These are phyloP conservation scores for Rossbeevera mucosa DNA, from an alignment of 768 basidiomycete species.

Conservation along the genomic window DNA sequence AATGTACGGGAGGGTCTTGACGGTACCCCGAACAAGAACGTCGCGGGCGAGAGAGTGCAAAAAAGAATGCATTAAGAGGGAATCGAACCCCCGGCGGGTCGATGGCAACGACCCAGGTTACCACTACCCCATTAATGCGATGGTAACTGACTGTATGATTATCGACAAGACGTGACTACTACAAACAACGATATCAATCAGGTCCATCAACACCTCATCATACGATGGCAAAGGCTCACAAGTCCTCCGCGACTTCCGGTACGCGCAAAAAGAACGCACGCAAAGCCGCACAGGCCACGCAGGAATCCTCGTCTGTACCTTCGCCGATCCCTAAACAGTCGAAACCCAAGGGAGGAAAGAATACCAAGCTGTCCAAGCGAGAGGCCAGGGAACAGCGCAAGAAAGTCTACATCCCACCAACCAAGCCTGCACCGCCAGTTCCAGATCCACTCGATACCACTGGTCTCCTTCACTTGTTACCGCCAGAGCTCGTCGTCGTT, in stretches of 20 bases:
- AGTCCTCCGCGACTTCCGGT: constrained; percentile 77
- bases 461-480: constrained; percentile 68
- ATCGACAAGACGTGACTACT: neutral
- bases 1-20: constrained; percentile 86
- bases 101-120: constrained; percentile 68
- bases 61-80: constrained; percentile 65
- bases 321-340: constrained; percentile 37
- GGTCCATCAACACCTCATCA: neutral
- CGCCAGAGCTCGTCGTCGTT: constrained; percentile 78
- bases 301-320: constrained; percentile 21
- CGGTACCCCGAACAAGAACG: constrained; percentile 82
- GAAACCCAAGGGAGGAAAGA: constrained; percentile 49
- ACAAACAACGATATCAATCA: neutral
- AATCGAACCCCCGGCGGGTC: constrained; percentile 89
- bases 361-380: constrained; percentile 38
- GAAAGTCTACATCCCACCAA: constrained; percentile 85
- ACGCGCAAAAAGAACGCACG: constrained; percentile 94
- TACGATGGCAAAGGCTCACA: constrained; percentile 44
- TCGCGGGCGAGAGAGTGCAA: constrained; percentile 42
- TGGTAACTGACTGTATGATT: neutral
- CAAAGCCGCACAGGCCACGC: constrained; percentile 45
- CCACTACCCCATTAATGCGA: constrained; percentile 60
- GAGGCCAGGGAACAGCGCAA: constrained; percentile 67
- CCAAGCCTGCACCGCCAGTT: constrained; percentile 66
- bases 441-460: constrained; percentile 86